Percentiles rank a stretch among this genome's conserved stretches.
Evolutionary conservation across 106 monocot species (phyloP).

Genomic region (Dendrobium officinale): DNA sequence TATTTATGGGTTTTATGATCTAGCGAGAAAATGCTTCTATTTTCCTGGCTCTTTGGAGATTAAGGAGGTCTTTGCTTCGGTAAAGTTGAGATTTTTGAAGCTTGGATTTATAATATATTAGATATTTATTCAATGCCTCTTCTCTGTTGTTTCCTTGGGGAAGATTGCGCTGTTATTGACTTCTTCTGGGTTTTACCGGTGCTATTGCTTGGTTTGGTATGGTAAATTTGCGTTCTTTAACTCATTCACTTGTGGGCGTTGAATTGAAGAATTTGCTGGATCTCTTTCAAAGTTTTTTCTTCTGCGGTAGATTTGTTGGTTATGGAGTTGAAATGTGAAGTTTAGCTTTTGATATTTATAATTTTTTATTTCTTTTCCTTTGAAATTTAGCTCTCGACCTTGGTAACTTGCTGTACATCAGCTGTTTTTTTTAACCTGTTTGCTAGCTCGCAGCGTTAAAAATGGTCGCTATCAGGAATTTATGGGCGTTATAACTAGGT

Average conservation of each 20-base stretch:
- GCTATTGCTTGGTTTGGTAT: neutral
- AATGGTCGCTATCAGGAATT: constrained; percentile 1
- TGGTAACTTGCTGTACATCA: neutral
- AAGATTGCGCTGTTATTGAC: neutral
- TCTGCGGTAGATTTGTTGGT: neutral
- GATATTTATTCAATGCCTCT: neutral
- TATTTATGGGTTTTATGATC: neutral
- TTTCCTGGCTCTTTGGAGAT: neutral
- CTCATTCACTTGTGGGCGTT: neutral
- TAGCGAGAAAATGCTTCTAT: neutral
- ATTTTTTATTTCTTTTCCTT: neutral
- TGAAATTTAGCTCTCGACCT: neutral
- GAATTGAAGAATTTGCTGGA: neutral
- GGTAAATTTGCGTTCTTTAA: too few species aligned
- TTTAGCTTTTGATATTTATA: neutral
- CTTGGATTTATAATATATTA: neutral
- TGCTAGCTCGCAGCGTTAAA: neutral
- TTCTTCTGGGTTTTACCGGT: too few species aligned
- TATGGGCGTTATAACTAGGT: neutral
- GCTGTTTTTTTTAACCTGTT: neutral
- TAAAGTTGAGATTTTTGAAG: neutral
- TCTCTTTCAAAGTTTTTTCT: neutral
- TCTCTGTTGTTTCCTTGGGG: neutral
- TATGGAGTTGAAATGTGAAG: neutral
- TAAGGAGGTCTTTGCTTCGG: neutral